Evolutionary conservation across 768 basidiomycete genomes (phyloP).

Genomic region (Termitomyces sp.): DNA sequence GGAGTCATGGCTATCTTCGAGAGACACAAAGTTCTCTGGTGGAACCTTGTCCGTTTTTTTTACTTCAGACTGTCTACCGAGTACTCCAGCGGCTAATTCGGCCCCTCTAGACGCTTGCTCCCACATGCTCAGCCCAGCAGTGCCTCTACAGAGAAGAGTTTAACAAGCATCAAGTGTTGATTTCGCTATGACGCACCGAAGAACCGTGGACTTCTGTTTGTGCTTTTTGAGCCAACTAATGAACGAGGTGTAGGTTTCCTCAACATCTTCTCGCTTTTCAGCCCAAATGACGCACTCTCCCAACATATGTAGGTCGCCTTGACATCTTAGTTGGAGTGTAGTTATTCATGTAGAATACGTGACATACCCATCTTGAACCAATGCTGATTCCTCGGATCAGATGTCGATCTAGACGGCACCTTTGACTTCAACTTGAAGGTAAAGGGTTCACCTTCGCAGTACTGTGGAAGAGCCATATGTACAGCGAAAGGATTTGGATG

Average conservation of each 20-base stretch:
- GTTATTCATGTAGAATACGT: neutral
- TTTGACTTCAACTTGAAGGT: neutral
- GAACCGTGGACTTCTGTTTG: neutral
- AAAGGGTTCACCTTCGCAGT: neutral
- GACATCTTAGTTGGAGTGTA: neutral
- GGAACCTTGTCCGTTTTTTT: neutral
- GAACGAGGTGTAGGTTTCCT: neutral
- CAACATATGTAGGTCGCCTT: slow-evolving; percentile 5
- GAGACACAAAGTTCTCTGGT: slow-evolving; percentile 4
- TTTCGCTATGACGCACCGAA: slow-evolving; percentile 2
- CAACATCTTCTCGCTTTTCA: slow-evolving; percentile 1
- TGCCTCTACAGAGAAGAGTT: neutral
- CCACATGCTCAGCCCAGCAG: slow-evolving; percentile 5
- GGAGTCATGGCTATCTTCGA: slow-evolving; percentile 3
- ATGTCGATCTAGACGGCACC: too few species aligned
- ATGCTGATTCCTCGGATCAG: neutral
- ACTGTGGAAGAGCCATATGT: neutral
- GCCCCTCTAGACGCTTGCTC: neutral
- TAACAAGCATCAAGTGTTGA: neutral
- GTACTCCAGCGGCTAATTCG: neutral
- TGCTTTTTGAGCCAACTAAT: slow-evolving; percentile 7
- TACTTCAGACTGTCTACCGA: neutral
- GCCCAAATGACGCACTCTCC: slow-evolving; percentile 18
- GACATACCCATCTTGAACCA: slow-evolving; percentile 6
- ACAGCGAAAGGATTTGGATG: neutral